These are phyloP conservation scores for Symbiodinium natans DNA, from an alignment of 73 alveolate species.

Conservation along the genomic window DNA sequence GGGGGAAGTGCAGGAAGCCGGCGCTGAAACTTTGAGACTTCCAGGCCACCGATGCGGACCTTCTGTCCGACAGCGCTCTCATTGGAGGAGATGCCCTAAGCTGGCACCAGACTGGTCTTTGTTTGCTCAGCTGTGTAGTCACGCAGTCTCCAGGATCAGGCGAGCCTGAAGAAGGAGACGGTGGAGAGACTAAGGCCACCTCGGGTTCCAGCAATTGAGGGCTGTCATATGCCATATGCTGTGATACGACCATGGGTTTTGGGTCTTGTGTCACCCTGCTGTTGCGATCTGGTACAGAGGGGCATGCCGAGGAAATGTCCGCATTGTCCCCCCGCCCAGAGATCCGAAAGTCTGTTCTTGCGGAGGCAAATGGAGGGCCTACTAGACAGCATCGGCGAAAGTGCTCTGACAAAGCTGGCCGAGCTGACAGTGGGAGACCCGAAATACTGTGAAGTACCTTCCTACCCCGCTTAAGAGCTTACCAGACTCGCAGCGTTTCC, in stretches of 20 bases:
- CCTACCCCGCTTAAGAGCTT: too few species aligned
- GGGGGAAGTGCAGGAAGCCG: too few species aligned
- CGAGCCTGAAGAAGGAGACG: constrained; percentile 66
- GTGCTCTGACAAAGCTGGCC: constrained; percentile 65
- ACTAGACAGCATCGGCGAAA: constrained; percentile 62
- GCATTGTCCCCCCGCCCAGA: too few species aligned
- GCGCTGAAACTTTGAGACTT: too few species aligned
- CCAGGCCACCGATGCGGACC: background rate
- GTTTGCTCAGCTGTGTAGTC: background rate
- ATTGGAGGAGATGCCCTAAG: background rate
- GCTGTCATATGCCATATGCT: too few species aligned
- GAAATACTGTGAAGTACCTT: too few species aligned
- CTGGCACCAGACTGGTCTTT: background rate
- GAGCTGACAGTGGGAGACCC: constrained; percentile 35
- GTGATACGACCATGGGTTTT: too few species aligned
- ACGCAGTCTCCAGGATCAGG: constrained; percentile 46
- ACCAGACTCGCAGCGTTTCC: background rate
- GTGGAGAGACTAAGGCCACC: constrained; percentile 39
- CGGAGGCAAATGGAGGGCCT: constrained; percentile 83
- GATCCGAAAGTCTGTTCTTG: too few species aligned
- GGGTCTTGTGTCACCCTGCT: too few species aligned
- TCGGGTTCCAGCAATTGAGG: too few species aligned
- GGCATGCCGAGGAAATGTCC: too few species aligned
- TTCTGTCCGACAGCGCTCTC: background rate
- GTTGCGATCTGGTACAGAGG: too few species aligned